phyloP scores from a whole-genome alignment of 2,329 filamentous ascomycete species.

The Neospermospora avenae region DNA sequence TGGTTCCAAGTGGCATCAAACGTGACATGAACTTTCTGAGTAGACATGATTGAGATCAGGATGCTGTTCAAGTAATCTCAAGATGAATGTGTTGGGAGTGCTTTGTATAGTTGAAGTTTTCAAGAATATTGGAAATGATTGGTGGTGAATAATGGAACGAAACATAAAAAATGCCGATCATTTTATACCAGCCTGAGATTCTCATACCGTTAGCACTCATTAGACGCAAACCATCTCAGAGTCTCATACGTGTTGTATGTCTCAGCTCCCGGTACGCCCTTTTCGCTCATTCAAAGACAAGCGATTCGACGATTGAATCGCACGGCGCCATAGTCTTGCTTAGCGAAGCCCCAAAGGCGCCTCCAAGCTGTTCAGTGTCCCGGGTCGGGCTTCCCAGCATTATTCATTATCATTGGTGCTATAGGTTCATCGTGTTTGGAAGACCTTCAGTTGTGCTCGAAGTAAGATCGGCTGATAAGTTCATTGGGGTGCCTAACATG shows the following conservation, averaged over 20 bases:
- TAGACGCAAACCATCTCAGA: no score
- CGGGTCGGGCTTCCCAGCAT: not conserved
- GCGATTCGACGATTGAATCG: constrained; percentile 3
- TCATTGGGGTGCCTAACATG: no score
- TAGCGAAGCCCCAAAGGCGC: not conserved
- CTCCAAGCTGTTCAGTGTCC: not conserved
- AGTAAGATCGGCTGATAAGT: not conserved
- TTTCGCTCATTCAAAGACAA: not conserved
- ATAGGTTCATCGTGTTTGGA: not conserved
- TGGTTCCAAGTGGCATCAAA: constrained; percentile 48
- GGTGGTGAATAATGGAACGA: not conserved
- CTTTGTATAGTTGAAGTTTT: no score
- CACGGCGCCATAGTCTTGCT: constrained; percentile 1
- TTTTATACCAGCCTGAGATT: no score
- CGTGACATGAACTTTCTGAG: constrained; percentile 41
- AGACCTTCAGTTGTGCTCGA: not conserved
- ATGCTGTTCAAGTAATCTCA: no score
- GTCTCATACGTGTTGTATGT: no score
- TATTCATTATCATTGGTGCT: not conserved
- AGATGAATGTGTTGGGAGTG: no score
- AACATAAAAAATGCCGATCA: no score
- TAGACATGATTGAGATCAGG: constrained; percentile 9
- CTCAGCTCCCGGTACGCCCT: not conserved
- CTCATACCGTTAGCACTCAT: no score
- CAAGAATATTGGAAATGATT: not conserved